Base-by-base conservation (phyloP, 441 rosid genomes). In the Erysimum pusillum region DNA sequence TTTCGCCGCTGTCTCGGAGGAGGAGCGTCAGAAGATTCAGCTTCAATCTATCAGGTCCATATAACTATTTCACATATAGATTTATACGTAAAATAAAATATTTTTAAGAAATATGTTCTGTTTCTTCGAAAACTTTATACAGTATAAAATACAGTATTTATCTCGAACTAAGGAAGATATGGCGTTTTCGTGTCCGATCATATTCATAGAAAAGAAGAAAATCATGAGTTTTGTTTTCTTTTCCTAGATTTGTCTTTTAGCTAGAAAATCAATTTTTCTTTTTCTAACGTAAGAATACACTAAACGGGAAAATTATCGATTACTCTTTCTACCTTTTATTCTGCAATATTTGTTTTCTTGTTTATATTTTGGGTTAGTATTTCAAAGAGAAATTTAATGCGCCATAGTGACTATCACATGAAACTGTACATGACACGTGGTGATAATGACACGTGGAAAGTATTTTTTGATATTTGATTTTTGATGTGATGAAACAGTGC, bases 1-100 rank as follows among this genome's bases (percentile, higher is more conserved):
- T 69, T 86, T 87, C 54, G 65, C 93, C 38, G 41, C 86, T 45
- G 15, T 85, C 2, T 60, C 92, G 0, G 97, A 92, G 9, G 96
- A 90, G 35, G 90, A 86, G 11, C 93, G 95, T 61, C 91, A 91
- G 69, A 87, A 83, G 63, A 89, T 81, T 84, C 97, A 92, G 77
- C 90, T 89, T 61, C 91, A 90, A 69, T 90, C 96, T 48, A 92
- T 92, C 87, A 89, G 96, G 95, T 90, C 32, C 76, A 1, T 49
- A 4, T 62, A 7, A 22, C 17, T 11, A 5, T 17, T 8, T 54
- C 56, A 25, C 69, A 53, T 52, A 41, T 28, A 9, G 0, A 39
- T 38, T 60, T 2, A 7, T 11, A 54, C 41, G 48, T 53, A 8
- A 46, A 1, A n/a, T 53, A 8, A 46, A 1, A n/a, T 12, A 9